Evolutionary conservation across 441 rosid species (phyloP).

Genomic region (Adansonia rubrostipa): DNA sequence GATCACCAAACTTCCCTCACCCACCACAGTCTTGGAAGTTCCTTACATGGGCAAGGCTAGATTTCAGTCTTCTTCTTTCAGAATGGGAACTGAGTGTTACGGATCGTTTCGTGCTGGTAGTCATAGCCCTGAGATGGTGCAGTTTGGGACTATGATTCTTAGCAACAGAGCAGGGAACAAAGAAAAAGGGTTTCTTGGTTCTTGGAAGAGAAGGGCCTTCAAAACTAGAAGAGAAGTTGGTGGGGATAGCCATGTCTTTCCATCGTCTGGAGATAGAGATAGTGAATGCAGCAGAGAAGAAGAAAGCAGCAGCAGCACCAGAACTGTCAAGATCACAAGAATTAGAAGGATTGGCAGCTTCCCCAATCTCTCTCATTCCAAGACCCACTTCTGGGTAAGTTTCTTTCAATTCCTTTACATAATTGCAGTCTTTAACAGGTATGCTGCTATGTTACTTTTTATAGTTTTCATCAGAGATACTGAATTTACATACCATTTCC

Average conservation of each 20-base stretch:
- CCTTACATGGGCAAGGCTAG: conserved; percentile 35
- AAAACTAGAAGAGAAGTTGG: conserved; percentile 47
- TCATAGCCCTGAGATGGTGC: conserved; percentile 41
- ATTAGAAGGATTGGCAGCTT: conserved; percentile 55
- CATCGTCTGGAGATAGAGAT: conserved; percentile 50
- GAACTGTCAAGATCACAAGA: conserved; percentile 44
- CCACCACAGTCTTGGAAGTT: conserved; percentile 53
- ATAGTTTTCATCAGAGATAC: not conserved
- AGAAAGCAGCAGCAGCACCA: conserved; percentile 30
- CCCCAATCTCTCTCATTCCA: conserved; percentile 38
- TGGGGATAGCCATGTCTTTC: conserved; percentile 53
- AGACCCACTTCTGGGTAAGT: conserved; percentile 77
- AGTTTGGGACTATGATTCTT: conserved; percentile 26
- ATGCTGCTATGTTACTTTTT: not conserved
- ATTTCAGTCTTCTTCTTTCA: conserved; percentile 52
- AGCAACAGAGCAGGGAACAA: conserved; percentile 28
- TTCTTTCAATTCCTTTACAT: not conserved
- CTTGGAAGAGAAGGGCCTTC: conserved; percentile 47
- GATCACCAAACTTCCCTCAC: conserved; percentile 43
- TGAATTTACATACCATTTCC: not conserved
- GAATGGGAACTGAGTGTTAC: conserved; percentile 40
- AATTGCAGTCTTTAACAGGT: not conserved
- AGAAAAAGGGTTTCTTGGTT: conserved; percentile 45
- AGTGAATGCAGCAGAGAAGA: conserved; percentile 33
- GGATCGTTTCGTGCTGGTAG: conserved; percentile 47